Evolutionary conservation across 2,329 filamentous ascomycete genomes (phyloP), one percentile per base, ranked within the genome.

Genomic region (Xylaria hypoxylon): DNA sequence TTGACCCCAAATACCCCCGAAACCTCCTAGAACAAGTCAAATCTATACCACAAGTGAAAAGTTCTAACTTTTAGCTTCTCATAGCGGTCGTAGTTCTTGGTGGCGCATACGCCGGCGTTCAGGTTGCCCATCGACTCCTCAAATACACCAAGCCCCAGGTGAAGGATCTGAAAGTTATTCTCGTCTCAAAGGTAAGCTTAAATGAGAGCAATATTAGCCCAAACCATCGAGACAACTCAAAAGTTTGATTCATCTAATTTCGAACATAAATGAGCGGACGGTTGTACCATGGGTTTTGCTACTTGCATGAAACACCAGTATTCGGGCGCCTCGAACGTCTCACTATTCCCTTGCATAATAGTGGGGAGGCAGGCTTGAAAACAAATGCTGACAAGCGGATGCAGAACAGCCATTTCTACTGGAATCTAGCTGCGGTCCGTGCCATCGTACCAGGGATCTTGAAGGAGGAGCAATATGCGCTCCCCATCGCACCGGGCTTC

Each of bases 351-450:
- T 52, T 40, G 44, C 59, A 44, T 24, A 13, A 33, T 13, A 26
- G 13, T 17, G 42, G 24, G 15, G 22, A 35, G 24, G 17, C 44
- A n/a, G n/a, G n/a, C 42, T 38, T 15, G 45, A 19, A 19, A 5
- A 35, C n/a, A 7, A 47, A 51, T 42, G 57, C 69, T 71, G 51
- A 70, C 64, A 26, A 5, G 15, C 22, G n/a, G 26, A 38, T 57
- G 13, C 77, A 87, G 83, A 87, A 83, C 70, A 83, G 80, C 68
- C 85, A 88, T 71, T 85, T 88, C 70, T 88, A 83, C 79, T 87
- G 85, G 86, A 87, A 87, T 76, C 62, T 87, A 5, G 86, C 85
- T 28, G 82, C 86, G 1, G 82, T 87, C 48, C 84, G 86, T 52
- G 85, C 84, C 75, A 82, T 88, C 68, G 77, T 88, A 51, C 85